These are phyloP conservation scores for Vaccinium corymbosum DNA, from an alignment of 148 eudicot species.

Conservation along the genomic window DNA sequence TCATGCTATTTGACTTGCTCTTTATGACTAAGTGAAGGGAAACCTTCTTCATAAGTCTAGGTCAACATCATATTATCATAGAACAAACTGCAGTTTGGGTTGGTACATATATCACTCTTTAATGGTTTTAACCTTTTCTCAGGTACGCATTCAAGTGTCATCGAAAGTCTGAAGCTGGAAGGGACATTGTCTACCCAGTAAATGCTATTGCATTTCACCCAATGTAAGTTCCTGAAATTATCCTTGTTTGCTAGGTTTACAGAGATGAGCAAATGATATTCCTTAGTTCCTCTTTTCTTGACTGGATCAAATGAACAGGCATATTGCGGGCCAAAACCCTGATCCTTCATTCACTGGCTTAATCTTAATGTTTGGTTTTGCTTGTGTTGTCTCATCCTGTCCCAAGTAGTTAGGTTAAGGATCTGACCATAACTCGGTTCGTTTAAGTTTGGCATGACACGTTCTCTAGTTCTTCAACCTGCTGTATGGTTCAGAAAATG, in stretches of 20 bases:
- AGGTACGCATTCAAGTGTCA: conserved; percentile 98
- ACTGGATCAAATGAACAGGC: neutral
- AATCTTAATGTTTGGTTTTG: neutral
- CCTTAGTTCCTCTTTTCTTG: conserved; percentile 4
- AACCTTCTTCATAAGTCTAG: neutral
- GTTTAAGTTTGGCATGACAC: neutral
- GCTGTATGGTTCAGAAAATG: neutral
- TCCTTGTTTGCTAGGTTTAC: neutral
- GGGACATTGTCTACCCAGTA: conserved; percentile 92
- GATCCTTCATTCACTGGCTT: neutral
- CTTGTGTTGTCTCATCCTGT: neutral
- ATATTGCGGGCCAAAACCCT: neutral
- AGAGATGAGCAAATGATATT: neutral
- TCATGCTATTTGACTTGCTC: neutral
- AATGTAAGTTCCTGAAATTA: conserved; percentile 21
- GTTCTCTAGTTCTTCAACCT: neutral
- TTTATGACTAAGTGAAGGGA: neutral
- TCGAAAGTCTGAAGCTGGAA: conserved; percentile 84
- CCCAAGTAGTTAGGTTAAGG: neutral
- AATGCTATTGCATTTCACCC: conserved; percentile 89
- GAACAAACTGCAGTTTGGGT: neutral
- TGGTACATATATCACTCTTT: conserved; percentile 1
- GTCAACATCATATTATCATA: neutral
- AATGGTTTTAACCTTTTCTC: conserved; percentile 19
- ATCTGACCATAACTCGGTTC: neutral